phyloP scores from a whole-genome alignment of 192 early-diverging fungal species.

The Gonapodya sp. region DNA sequence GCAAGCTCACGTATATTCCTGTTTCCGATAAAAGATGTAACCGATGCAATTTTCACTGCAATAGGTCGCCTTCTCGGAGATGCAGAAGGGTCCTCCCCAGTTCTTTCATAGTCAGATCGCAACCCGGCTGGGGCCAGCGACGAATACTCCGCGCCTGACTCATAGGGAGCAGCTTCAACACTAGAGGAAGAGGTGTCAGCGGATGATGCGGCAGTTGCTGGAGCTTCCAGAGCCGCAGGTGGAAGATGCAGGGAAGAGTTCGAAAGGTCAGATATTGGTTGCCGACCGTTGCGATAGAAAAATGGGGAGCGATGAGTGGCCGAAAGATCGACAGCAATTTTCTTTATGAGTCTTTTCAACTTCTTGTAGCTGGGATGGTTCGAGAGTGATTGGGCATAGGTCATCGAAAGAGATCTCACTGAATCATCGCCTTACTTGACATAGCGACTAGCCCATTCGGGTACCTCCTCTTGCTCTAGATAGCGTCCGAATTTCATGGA shows the following conservation, averaged over 20 bases:
- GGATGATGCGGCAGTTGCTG: background rate
- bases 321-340: background rate
- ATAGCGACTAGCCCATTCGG: background rate
- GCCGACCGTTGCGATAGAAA: too few species aligned
- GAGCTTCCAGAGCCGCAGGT: background rate
- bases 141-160: background rate
- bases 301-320: background rate
- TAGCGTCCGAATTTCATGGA: background rate
- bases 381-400: too few species aligned
- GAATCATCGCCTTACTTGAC: background rate
- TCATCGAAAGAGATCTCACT: too few species aligned
- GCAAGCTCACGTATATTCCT: background rate
- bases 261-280: too few species aligned
- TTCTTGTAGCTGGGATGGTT: background rate
- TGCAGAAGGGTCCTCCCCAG: background rate
- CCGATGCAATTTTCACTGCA: background rate
- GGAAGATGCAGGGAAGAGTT: too few species aligned
- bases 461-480: background rate
- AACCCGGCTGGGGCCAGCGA: too few species aligned
- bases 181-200: background rate
- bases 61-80: background rate
- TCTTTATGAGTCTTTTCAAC: background rate
- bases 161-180: background rate
- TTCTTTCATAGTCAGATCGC: too few species aligned
- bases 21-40: background rate